phyloP scores from a whole-genome alignment of 1,139 yeast genomes.

The Candida pseudoviswanathii region DNA sequence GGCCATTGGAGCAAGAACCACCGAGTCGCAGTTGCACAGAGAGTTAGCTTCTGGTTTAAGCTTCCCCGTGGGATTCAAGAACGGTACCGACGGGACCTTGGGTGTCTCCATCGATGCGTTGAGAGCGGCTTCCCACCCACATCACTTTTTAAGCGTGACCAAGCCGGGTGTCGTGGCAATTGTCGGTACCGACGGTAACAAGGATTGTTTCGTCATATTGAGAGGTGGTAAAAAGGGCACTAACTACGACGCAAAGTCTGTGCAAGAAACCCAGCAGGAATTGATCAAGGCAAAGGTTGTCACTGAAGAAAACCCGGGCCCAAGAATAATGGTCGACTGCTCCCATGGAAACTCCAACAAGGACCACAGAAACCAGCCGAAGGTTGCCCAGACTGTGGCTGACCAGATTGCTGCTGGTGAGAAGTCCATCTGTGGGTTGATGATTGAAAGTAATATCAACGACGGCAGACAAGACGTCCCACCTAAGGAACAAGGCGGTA shows the following conservation, averaged over 20 bases:
- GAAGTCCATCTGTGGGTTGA: constrained; percentile 79
- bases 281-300: constrained; percentile 38
- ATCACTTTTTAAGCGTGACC: constrained; percentile 96
- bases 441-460: constrained; percentile 92
- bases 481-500: constrained; percentile 51
- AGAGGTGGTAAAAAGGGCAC: constrained; percentile 97
- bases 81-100: constrained; percentile 95
- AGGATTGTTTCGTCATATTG: constrained; percentile 83
- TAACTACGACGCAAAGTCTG: constrained; percentile 81
- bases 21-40: constrained; percentile 97
- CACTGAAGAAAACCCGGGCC: constrained; percentile 31
- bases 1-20: constrained; percentile 98
- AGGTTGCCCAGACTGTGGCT: constrained; percentile 76
- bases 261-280: constrained; percentile 69
- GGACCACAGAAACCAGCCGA: constrained; percentile 93
- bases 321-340: constrained; percentile 86
- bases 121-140: constrained; percentile 87
- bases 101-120: constrained; percentile 95
- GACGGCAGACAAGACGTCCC: constrained; percentile 93
- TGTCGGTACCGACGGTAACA: constrained; percentile 92
- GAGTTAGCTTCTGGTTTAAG: constrained; percentile 95
- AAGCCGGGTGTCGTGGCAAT: constrained; percentile 97
- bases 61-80: constrained; percentile 98
- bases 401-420: constrained; percentile 85
- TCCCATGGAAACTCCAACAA: constrained; percentile 96